These are phyloP conservation scores for Solanum chmielewskii DNA, from an alignment of 257 asterid species.

Conservation along the genomic window DNA sequence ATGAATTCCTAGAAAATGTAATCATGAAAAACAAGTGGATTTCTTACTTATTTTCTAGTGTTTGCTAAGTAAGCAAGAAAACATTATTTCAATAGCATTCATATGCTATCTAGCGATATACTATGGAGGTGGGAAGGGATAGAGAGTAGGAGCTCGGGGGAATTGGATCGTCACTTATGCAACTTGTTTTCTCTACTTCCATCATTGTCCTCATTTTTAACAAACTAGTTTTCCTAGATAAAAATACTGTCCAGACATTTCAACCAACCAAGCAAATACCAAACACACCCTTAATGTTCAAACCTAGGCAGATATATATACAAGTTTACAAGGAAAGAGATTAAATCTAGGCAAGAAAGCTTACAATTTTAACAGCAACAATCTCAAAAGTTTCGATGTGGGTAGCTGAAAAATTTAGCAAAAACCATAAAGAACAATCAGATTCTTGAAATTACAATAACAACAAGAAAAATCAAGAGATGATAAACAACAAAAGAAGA, in stretches of 20 bases:
- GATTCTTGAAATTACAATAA: not conserved
- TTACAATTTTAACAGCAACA: conserved; percentile 90
- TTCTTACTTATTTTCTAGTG: not conserved
- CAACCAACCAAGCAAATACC: not conserved
- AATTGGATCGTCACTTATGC: not conserved
- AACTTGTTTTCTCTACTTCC: not conserved
- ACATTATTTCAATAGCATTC: not conserved
- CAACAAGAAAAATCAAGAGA: not conserved
- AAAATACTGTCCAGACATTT: not conserved
- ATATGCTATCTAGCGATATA: not conserved
- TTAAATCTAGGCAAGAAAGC: conserved; percentile 5
- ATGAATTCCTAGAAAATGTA: not conserved
- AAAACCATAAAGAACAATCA: not conserved
- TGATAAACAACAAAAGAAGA: not conserved
- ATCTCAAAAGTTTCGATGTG: conserved; percentile 81
- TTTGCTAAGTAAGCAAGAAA: not conserved
- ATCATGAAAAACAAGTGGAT: not conserved
- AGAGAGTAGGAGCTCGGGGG: not conserved
- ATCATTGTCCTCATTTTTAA: not conserved
- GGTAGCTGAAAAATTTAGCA: conserved; percentile 49
- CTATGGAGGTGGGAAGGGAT: not conserved
- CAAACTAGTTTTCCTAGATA: not conserved
- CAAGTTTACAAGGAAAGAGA: not conserved
- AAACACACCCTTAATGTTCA: not conserved
- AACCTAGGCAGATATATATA: not conserved